Conservation (phyloP, 805 yeast species). For the Schwanniomyces yamadae region DNA sequence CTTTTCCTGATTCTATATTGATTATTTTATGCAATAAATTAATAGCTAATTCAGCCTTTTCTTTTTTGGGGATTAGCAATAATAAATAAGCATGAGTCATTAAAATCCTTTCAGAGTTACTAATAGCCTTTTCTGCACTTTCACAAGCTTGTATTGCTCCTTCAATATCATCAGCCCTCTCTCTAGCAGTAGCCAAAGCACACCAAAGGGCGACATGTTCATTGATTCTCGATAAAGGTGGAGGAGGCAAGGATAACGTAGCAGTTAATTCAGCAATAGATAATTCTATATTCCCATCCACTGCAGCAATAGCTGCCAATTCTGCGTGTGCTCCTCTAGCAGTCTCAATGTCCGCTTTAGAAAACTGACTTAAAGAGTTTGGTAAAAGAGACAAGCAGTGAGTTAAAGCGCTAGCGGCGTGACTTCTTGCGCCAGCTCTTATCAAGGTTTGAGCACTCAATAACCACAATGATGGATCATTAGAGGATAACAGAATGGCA, state of each 20-base stretch:
- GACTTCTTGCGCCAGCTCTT: constrained; percentile 41
- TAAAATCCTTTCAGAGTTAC: constrained; percentile 43
- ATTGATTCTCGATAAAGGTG: constrained; percentile 42
- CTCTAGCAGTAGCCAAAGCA: constrained; percentile 50
- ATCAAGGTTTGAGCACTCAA: constrained; percentile 49
- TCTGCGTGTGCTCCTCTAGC: constrained; percentile 55
- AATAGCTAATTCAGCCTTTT: constrained; percentile 37
- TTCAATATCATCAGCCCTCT: constrained; percentile 47
- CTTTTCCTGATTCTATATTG: constrained; percentile 19
- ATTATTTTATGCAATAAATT: constrained; percentile 32
- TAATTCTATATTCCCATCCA: constrained; percentile 48
- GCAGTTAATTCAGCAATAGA: constrained; percentile 51
- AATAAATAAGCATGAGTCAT: constrained; percentile 51
- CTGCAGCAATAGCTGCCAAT: constrained; percentile 53
- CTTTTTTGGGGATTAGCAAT: constrained; percentile 16
- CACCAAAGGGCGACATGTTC: constrained; percentile 55
- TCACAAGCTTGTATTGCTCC: constrained; percentile 53
- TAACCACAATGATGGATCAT: constrained; percentile 48
- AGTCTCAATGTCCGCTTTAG: constrained; percentile 40
- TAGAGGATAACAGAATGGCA: constrained; percentile 36
- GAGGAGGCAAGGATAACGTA: constrained; percentile 51
- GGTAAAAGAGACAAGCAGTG: constrained; percentile 45
- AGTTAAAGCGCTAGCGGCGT: constrained; percentile 48
- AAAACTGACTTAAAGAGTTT: constrained; percentile 23
- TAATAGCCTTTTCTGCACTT: constrained; percentile 45